A percentile compares a stretch with the other conserved stretches of the same genome.
Evolutionary conservation across 2,329 filamentous ascomycete species (phyloP).

Genomic region (Pyrenochaeta sp.): DNA sequence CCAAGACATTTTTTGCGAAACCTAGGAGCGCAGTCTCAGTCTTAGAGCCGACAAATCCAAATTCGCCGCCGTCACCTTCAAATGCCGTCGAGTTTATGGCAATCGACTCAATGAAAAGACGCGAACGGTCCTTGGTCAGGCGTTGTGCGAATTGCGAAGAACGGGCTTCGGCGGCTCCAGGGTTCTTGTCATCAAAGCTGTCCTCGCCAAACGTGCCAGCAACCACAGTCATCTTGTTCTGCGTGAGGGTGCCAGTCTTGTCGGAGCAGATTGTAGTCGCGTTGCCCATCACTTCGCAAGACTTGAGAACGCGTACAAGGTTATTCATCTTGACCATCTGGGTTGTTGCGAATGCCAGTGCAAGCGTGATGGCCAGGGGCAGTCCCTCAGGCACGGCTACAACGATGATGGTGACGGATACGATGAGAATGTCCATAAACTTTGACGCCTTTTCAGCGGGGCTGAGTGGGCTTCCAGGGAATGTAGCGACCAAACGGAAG

Average conservation of each 20-base stretch:
- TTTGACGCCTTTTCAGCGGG: slow-evolving; percentile 79
- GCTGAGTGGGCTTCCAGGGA: slow-evolving; percentile 55
- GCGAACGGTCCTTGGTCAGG: slow-evolving; percentile 47
- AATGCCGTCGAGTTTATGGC: slow-evolving; percentile 51
- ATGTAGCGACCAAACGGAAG: slow-evolving; percentile 46
- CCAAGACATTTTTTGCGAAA: slow-evolving; percentile 72
- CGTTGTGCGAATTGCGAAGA: slow-evolving; percentile 52
- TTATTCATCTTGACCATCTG: slow-evolving; percentile 53
- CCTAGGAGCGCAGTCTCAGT: slow-evolving; percentile 77
- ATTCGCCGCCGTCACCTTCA: slow-evolving; percentile 49
- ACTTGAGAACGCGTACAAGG: slow-evolving; percentile 45
- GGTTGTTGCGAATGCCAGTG: slow-evolving; percentile 71
- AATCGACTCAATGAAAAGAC: slow-evolving; percentile 65
- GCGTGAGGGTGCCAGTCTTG: slow-evolving; percentile 49
- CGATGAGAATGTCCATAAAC: slow-evolving; percentile 70
- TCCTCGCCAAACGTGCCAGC: slow-evolving; percentile 70
- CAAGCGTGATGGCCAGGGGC: slow-evolving; percentile 73
- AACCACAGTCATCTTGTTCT: slow-evolving; percentile 64
- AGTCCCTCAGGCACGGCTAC: slow-evolving; percentile 73
- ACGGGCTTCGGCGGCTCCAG: slow-evolving; percentile 54
- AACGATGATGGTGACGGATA: slow-evolving; percentile 73
- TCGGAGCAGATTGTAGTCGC: slow-evolving; percentile 49
- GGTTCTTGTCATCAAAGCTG: slow-evolving; percentile 62
- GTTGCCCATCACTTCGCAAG: slow-evolving; percentile 47
- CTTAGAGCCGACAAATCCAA: slow-evolving; percentile 75